phyloP scores from a whole-genome alignment of 139 green algal species.

The Chlorella ohadii region DNA sequence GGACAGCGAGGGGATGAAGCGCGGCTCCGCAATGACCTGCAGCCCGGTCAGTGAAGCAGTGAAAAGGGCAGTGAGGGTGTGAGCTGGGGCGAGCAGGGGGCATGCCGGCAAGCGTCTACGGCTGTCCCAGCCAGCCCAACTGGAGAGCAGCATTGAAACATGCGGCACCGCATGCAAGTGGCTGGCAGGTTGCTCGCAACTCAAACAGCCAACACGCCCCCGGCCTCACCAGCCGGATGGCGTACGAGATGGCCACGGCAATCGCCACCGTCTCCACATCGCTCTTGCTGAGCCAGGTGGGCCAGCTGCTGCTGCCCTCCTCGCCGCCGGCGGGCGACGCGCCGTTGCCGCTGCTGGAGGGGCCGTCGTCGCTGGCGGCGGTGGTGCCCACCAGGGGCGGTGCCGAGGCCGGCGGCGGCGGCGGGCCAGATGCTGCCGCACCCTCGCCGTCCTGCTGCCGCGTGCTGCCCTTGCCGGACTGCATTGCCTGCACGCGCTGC shows the following conservation, averaged over 20 bases:
- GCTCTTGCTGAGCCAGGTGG: slow-evolving; percentile 73
- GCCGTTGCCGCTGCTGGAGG: background rate
- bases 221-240: slow-evolving; percentile 65
- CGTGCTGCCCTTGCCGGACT: slow-evolving; percentile 19
- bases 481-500: slow-evolving; percentile 2
- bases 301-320: slow-evolving; percentile 10
- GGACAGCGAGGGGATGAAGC: slow-evolving; percentile 98
- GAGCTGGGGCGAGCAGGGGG: too few species aligned
- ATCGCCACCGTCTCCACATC: slow-evolving; percentile 88
- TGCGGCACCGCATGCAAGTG: too few species aligned
- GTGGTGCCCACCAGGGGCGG: slow-evolving; percentile 7
- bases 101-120: too few species aligned
- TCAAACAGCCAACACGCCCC: too few species aligned
- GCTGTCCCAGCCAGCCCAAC: too few species aligned
- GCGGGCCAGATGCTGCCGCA: background rate
- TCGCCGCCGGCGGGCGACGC: background rate
- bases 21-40: slow-evolving; percentile 91
- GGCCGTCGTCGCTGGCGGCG: background rate
- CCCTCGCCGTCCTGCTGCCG: slow-evolving; percentile 9
- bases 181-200: too few species aligned
- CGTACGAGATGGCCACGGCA: slow-evolving; percentile 89
- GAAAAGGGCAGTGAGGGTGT: too few species aligned
- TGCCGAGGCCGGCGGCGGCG: background rate
- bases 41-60: too few species aligned
- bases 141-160: too few species aligned